phyloP scores from a whole-genome alignment of 768 basidiomycete genomes.

The Lentinula edodes region DNA sequence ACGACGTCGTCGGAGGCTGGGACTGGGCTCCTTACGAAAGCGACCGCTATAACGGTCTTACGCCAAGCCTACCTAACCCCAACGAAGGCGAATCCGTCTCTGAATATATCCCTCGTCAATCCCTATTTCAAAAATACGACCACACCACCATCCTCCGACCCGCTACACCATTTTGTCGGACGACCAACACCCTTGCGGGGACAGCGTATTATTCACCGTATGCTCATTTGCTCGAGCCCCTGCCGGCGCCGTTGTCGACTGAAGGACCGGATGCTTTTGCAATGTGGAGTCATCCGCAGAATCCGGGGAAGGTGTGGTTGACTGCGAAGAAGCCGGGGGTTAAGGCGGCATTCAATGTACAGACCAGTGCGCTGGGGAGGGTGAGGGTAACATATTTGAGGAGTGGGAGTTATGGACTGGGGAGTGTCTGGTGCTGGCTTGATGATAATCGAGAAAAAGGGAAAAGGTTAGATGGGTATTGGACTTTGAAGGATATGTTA shows the following conservation, averaged over 20 bases:
- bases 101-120: constrained; percentile 1
- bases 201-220: neutral
- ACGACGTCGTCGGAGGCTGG: neutral
- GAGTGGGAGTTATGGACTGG: neutral
- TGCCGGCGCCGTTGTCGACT: neutral
- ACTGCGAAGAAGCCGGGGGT: neutral
- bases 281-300: neutral
- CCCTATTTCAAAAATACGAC: constrained; percentile 1
- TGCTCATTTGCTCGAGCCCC: neutral
- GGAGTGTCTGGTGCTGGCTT: neutral
- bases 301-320: constrained; percentile 2
- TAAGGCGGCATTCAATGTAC: neutral
- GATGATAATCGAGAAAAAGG: neutral
- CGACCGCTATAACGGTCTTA: neutral
- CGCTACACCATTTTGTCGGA: constrained; percentile 1
- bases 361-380: neutral
- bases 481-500: neutral
- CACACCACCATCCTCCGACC: neutral
- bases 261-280: neutral
- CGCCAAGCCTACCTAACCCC: neutral
- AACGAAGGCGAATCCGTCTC: neutral
- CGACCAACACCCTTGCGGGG: neutral
- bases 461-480: neutral
- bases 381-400: neutral
- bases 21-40: neutral